Base-by-base conservation (phyloP, 805 yeast species). In the Sungouiella thailandica region DNA sequence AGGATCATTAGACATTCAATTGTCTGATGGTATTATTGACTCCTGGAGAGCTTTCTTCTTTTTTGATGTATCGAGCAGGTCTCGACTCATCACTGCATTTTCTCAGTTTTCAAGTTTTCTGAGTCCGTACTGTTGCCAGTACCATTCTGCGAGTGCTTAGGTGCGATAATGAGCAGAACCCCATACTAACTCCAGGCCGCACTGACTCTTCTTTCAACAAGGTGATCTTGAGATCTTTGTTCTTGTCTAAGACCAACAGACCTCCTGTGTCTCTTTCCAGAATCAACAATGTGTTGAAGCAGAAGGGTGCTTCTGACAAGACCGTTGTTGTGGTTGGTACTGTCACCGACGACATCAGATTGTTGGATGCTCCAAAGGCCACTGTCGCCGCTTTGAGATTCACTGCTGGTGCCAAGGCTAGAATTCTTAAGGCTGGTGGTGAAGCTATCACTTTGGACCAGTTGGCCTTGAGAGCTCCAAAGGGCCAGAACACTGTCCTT, bases 161-260 rank as follows among this genome's bases (percentile, higher is more conserved):
- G 58, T 50, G 60, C 59, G 72, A 57, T 61, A 54, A 62, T 56
- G 72, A 68, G 73, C 73, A 68, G 73, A 68, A 59, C 43, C 37
- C 35, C 35, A 37, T 60, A 64, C 67, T 65, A 63, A 60, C 65
- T 55, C 16, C 55, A 65, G 95, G 96, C 78, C 96, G 98, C 78
- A 90, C 97, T 62, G 97, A 89, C 70, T 87, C 95, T 72, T 81
- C 89, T 66, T 93, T 93, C 94, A 93, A 93, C 96, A 87, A 85
- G 81, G 87, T 89, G 60, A 71, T 93, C 75, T 83, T 93, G 70
- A 87, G 74, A 71, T 76, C 90, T 65, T 82, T 93, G 72, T 93
- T 87, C 87, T 78, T 93, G 64, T 90, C 97, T 55, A 93, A 93
- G 90, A 75, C 81, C 71, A 93, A 93, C 97, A 87, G 96, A 78